Evolutionary conservation across 371 early-diverging fungal genomes (phyloP), one percentile per base, ranked within the genome.

Genomic region (Mucor velutinosus): DNA sequence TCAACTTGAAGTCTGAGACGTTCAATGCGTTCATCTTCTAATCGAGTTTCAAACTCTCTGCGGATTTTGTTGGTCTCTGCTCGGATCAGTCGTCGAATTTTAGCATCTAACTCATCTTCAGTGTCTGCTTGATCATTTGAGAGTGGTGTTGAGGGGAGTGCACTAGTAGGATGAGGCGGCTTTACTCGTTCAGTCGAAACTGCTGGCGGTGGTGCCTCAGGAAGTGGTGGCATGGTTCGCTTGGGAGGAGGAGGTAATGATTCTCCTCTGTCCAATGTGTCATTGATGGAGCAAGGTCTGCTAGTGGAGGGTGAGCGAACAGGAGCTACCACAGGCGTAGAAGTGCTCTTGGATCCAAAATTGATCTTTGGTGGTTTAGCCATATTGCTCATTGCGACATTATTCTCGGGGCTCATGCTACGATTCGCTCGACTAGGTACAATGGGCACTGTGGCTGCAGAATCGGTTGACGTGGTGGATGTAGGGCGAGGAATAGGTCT

Each of bases 11-110:
- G 65, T 23, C 67, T 67, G 41, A 75, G 66, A 17, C 84, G 74
- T n/a, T 74, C 69, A 29, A 64, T 73, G 27, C 85, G 77, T 65
- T 86, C 87, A 12, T 77, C 71, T 14, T 82, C 66, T 55, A 87
- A 71, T 58, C 62, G 58, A n/a, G 29, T 21, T 65, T 80, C 80
- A 60, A 80, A 78, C 62, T 84, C 81, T 43, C 67, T 67, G 30
- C 77, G 81, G 3, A 87, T 63, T 14, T 79, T 78, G 29, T 82
- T 79, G 14, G 81, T 67, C 62, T 84, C 84, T 25, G 72, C 64
- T 10, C 70, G 67, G 61, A 85, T 69, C 37, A 69, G 72, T 17
- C 75, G 72, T 29, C 76, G 71, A 17, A 85, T 62, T 30, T 78
- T 75, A n/a, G 73, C 64, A 62, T 84, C 84, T 23, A 84, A 51